Evolutionary conservation across 2,329 filamentous ascomycete species (phyloP), one percentile per base, ranked within the genome.

Genomic region (Microdochium nivale): DNA sequence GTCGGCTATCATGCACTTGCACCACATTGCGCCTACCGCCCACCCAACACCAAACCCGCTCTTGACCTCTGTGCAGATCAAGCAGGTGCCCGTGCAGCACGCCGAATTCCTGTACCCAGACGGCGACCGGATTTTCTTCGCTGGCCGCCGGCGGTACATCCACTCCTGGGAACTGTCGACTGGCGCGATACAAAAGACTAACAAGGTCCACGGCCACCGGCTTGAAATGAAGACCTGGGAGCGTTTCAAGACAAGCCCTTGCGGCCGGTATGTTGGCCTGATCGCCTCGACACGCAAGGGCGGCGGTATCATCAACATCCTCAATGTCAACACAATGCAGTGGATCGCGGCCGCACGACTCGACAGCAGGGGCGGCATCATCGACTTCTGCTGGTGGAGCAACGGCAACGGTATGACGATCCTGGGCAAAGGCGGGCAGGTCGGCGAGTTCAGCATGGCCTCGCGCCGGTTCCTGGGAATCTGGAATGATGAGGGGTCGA

Each of bases 311-410:
- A 79, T 99, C 69, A 96, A 96, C 67, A 75, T 99, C 24, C 72
- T 99, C 25, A 86, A 86, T 69, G 84, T 87, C 1, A 75, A 72
- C 24, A 92, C 91, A 0, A 83, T 88, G 64, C 92, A 96, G 70
- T 97, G 92, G 92, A 75, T 90, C 47, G 81, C 87, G 0, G 84
- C 92, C 57, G 89, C 88, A 14, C 80, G 91, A 37, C 76, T 96
- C 47, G 89, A 96, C 62, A 86, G 88, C 57, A 79, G 81, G 48
- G 85, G 90, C 49, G 91, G 91, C 35, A 84, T 97, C 48, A 87
- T 89, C 1, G 92, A 96, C 67, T 95, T 96, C 62, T 83, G 82
- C 1, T 99, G 94, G 94, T 96, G 91, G 91, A 79, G 82, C 50
- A 83, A 89, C 55, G 88, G 91, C 32, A 80, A 85, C 40, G 92